Evolutionary conservation across 1,284 basidiomycete genomes (phyloP).

Genomic region (Coniophora puteana): DNA sequence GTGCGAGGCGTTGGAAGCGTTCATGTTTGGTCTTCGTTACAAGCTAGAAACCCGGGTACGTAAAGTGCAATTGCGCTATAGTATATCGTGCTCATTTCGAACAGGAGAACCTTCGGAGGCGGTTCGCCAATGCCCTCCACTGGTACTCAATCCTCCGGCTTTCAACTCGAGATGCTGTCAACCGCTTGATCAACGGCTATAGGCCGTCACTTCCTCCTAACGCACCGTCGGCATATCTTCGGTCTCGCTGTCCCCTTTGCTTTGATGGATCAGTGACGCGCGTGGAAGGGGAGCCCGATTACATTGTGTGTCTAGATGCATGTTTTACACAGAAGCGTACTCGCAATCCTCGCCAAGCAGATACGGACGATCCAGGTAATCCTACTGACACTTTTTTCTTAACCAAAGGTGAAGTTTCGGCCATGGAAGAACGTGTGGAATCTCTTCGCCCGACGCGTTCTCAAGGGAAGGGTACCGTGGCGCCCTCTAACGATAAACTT

Average conservation of each 20-base stretch:
- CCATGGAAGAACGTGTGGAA: constrained; percentile 4
- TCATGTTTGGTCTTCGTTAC: constrained; percentile 7
- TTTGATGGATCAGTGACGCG: constrained; percentile 5
- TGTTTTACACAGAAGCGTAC: constrained; percentile 9
- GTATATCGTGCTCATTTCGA: neutral
- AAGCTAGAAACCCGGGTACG: constrained; percentile 6
- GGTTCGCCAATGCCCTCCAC: constrained; percentile 7
- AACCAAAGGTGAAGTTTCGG: constrained; percentile 1
- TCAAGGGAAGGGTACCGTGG: neutral
- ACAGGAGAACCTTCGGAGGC: constrained; percentile 6
- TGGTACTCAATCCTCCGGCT: constrained; percentile 9
- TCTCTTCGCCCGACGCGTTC: neutral
- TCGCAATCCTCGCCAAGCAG: neutral
- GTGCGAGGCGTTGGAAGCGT: constrained; percentile 9
- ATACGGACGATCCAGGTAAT: constrained; percentile 3
- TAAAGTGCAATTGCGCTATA: constrained; percentile 1
- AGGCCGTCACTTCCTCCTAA: neutral
- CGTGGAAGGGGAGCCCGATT: constrained; percentile 3
- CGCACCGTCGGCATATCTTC: constrained; percentile 7
- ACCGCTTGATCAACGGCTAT: neutral
- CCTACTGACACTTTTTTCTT: constrained; percentile 9
- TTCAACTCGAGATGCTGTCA: constrained; percentile 1
- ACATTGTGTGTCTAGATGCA: constrained; percentile 9
- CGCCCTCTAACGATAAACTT: neutral
- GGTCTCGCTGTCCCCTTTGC: constrained; percentile 7